These are phyloP conservation scores for Cryptomeria japonica DNA, from an alignment of 75 land plant species.

Conservation along the genomic window DNA sequence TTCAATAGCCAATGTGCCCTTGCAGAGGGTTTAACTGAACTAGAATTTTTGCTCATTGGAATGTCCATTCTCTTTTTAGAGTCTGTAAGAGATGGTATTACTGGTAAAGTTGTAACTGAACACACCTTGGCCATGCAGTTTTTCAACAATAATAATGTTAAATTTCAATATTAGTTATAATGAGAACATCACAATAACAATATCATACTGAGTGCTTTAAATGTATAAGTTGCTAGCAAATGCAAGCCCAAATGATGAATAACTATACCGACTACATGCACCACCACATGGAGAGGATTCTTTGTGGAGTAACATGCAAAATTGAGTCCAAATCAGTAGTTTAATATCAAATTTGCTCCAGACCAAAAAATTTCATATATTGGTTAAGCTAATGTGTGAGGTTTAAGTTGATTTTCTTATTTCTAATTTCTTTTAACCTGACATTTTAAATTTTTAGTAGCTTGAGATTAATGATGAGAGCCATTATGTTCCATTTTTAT, in stretches of 20 bases:
- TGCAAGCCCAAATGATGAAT: not conserved
- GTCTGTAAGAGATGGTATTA: not conserved
- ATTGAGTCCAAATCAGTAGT: not conserved
- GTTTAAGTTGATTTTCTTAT: not conserved
- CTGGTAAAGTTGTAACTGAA: not conserved
- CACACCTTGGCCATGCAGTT: not conserved
- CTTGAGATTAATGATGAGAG: not conserved
- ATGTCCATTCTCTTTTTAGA: not conserved
- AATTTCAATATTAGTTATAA: too few species aligned
- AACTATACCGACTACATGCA: not conserved
- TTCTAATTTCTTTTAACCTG: not conserved
- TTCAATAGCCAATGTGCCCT: not conserved
- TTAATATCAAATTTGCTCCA: not conserved
- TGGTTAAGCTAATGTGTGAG: not conserved
- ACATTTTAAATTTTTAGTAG: not conserved
- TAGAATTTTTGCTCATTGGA: not conserved
- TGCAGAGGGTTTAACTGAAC: not conserved
- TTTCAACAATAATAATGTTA: not conserved
- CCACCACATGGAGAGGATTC: not conserved
- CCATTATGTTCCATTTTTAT: too few species aligned
- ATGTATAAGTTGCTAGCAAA: not conserved
- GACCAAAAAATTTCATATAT: not conserved
- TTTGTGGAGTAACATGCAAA: not conserved
- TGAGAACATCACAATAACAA: not conserved
- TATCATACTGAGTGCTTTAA: not conserved